Percentiles rank a stretch among this genome's conserved stretches.
These are phyloP conservation scores for Colletotrichum lindemuthianum DNA, from an alignment of 2,329 filamentous ascomycete genomes.

Conservation along the genomic window DNA sequence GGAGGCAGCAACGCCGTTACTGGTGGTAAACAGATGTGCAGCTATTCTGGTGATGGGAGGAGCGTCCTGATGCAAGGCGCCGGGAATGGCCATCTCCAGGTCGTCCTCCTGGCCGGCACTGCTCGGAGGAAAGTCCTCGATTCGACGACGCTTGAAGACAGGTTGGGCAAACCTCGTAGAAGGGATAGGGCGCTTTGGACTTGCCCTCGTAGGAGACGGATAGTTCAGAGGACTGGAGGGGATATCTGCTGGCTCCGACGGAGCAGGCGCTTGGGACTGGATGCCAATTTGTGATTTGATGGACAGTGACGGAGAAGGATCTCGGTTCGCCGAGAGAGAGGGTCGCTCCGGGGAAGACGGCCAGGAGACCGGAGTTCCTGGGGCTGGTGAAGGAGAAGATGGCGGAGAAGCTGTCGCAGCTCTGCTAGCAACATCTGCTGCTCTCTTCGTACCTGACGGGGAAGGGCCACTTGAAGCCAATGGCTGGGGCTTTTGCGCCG, in stretches of 20 bases:
- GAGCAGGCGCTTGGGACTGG: slow-evolving; percentile 4
- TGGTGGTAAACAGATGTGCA: slow-evolving; percentile 7
- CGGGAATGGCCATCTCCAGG: slow-evolving; percentile 48
- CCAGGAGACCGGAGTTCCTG: slow-evolving; percentile 38
- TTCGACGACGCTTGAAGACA: slow-evolving; percentile 18
- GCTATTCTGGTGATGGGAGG: slow-evolving; percentile 28
- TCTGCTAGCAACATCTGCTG: neutral
- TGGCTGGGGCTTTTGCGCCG: slow-evolving; percentile 26
- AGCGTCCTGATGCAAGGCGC: slow-evolving; percentile 38
- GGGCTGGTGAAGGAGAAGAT: neutral
- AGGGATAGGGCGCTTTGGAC: slow-evolving; percentile 3
- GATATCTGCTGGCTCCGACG: slow-evolving; percentile 15
- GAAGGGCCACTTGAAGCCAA: neutral
- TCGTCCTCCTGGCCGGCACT: slow-evolving; percentile 46
- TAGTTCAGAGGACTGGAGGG: slow-evolving; percentile 22
- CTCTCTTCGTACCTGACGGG: neutral
- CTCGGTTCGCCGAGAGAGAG: neutral
- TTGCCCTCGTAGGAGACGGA: slow-evolving; percentile 17
- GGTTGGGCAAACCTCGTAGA: neutral
- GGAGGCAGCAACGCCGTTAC: slow-evolving; percentile 9
- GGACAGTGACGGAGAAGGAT: slow-evolving; percentile 14
- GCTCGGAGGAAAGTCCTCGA: slow-evolving; percentile 30
- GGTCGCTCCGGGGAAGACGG: slow-evolving; percentile 34
- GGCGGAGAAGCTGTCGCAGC: slow-evolving; percentile 2
- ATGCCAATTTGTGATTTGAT: slow-evolving; percentile 27